Percentiles rank a stretch among this genome's conserved stretches.
Conservation (phyloP, 306 rosid species). For the Fragaria iinumae region DNA sequence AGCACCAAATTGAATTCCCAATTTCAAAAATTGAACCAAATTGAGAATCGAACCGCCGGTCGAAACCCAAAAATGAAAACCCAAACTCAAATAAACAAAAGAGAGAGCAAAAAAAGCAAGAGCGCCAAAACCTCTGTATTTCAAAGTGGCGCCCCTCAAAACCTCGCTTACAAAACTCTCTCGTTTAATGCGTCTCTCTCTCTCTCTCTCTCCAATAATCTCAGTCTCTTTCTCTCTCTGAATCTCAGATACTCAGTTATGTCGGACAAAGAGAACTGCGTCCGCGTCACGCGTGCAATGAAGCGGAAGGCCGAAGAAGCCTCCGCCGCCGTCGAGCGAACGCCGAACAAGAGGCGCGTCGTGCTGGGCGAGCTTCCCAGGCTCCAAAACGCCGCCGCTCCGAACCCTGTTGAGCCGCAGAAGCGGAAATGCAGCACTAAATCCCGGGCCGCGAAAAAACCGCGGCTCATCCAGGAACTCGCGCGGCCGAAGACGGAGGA, state of each 20-base stretch:
- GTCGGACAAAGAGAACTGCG: conserved; percentile 25
- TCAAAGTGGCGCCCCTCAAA: conserved; percentile 30
- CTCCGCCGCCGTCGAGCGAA: conserved; percentile 18
- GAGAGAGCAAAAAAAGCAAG: background rate
- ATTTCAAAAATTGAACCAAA: conserved; percentile 11
- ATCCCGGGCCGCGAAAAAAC: conserved; percentile 19
- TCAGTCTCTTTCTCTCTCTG: background rate
- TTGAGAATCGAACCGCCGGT: background rate
- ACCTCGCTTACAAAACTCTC: background rate
- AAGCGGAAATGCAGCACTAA: conserved; percentile 21
- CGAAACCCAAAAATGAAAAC: background rate
- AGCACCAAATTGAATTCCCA: background rate
- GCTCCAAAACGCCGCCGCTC: conserved; percentile 13
- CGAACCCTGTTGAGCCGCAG: background rate
- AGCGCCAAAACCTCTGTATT: background rate
- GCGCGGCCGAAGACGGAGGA: background rate
- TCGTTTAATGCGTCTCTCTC: background rate
- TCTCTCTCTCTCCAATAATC: background rate
- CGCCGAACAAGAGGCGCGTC: conserved; percentile 46
- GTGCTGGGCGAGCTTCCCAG: conserved; percentile 52
- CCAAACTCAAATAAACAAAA: background rate
- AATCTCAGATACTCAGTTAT: background rate
- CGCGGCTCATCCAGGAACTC: background rate
- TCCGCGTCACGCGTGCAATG: conserved; percentile 29
- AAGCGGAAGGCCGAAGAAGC: conserved; percentile 26